phyloP scores from a whole-genome alignment of 1,284 basidiomycete genomes.

The Trichosporon faecale region DNA sequence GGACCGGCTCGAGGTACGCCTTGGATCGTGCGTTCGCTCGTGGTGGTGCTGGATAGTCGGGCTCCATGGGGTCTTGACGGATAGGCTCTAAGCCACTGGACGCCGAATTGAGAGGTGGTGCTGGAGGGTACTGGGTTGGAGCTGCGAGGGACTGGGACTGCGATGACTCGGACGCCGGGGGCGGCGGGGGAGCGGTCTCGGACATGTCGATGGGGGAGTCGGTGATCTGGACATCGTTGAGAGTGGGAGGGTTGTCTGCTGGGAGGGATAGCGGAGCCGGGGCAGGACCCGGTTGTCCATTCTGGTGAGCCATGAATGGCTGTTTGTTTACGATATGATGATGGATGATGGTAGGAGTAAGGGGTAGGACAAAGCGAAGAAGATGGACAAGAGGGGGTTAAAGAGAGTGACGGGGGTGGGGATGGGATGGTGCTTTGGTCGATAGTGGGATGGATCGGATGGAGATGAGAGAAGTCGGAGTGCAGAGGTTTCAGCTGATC shows the following conservation, averaged over 20 bases:
- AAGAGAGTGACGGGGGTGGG: slow-evolving; percentile 1
- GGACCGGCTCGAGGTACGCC: neutral
- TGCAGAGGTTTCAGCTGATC: neutral
- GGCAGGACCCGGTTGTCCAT: neutral
- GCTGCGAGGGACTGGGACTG: neutral
- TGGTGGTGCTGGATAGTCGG: neutral
- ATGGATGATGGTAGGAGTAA: neutral
- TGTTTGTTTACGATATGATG: neutral
- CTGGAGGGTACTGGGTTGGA: neutral
- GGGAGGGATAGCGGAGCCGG: neutral
- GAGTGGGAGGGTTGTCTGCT: neutral
- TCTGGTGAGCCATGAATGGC: neutral
- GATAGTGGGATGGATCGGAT: neutral
- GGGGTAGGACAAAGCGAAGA: neutral
- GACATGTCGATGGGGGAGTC: neutral
- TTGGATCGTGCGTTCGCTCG: neutral
- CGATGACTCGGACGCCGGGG: neutral
- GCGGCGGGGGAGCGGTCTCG: neutral
- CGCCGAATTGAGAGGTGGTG: slow-evolving; percentile 4
- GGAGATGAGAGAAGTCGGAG: slow-evolving; percentile 1
- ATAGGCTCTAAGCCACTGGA: slow-evolving; percentile 3
- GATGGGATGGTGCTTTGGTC: neutral
- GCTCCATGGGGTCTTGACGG: slow-evolving; percentile 9
- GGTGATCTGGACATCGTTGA: neutral
- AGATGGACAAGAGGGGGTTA: neutral